A percentile compares a stretch with the other conserved stretches of the same genome.
Evolutionary conservation across 2,329 filamentous ascomycete genomes (phyloP).

Genomic region (Fusarium dlaminii): DNA sequence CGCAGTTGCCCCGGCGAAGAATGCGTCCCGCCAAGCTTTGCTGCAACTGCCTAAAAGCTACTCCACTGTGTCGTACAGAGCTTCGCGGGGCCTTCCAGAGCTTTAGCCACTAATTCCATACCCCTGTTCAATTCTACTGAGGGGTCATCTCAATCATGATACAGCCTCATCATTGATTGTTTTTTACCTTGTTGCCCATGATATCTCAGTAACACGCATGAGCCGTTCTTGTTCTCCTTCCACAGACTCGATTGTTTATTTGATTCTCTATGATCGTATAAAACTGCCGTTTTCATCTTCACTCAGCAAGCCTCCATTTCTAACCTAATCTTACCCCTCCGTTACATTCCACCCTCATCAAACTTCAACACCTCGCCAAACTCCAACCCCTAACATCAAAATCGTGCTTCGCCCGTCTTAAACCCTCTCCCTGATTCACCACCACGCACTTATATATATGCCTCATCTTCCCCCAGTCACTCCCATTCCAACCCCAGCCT

Average conservation of each 20-base stretch:
- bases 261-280: background rate
- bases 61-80: conserved; percentile 6
- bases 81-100: background rate
- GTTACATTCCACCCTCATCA: conserved; percentile 25
- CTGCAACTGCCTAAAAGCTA: background rate
- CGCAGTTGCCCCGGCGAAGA: conserved; percentile 39
- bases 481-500: conserved; percentile 36
- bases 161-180: background rate
- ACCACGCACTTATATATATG: conserved; percentile 33
- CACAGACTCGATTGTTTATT: background rate
- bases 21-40: background rate
- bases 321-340: conserved; percentile 13
- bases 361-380: background rate
- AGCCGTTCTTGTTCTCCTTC: background rate
- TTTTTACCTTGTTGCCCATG: background rate
- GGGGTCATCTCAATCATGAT: conserved; percentile 6
- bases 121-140: background rate
- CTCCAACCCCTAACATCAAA: background rate
- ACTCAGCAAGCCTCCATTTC: conserved; percentile 6
- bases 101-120: background rate
- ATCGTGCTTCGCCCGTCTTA: background rate
- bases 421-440: background rate
- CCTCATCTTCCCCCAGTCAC: conserved; percentile 39
- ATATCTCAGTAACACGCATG: background rate
- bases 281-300: conserved; percentile 2